A percentile compares a stretch with the other conserved stretches of the same genome.
Evolutionary conservation across 1,284 basidiomycete species (phyloP).

Genomic region (Ustilago cynodontis): DNA sequence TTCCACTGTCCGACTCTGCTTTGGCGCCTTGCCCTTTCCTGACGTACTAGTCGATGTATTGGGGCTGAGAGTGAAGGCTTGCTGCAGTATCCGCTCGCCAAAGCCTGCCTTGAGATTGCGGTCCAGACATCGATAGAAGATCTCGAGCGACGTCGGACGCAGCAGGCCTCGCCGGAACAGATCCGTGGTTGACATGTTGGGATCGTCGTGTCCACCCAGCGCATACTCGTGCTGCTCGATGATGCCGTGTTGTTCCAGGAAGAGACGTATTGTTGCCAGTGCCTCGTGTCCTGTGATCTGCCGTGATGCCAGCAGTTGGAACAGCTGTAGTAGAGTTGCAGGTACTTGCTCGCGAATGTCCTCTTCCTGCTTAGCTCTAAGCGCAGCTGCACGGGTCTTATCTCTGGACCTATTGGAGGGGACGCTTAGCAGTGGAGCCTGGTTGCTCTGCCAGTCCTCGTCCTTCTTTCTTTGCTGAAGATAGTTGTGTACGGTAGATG

Average conservation of each 20-base stretch:
- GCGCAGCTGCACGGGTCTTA: slow-evolving; percentile 26
- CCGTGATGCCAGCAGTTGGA: slow-evolving; percentile 34
- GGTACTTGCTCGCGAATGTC: slow-evolving; percentile 24
- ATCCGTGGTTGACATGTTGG: slow-evolving; percentile 27
- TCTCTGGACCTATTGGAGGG: slow-evolving; percentile 24
- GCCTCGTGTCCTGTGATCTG: slow-evolving; percentile 44
- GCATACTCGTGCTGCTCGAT: slow-evolving; percentile 47
- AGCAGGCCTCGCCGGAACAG: slow-evolving; percentile 28
- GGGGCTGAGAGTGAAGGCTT: slow-evolving; percentile 19
- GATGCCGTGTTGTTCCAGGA: slow-evolving; percentile 47
- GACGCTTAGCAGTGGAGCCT: slow-evolving; percentile 35
- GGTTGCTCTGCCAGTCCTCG: slow-evolving; percentile 37
- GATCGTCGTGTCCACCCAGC: slow-evolving; percentile 22
- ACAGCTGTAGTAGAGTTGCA: slow-evolving; percentile 31
- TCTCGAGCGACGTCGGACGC: slow-evolving; percentile 43
- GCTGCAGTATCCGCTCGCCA: slow-evolving; percentile 35
- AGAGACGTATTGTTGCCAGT: slow-evolving; percentile 32
- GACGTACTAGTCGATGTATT: not conserved
- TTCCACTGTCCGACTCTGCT: not conserved
- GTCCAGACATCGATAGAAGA: slow-evolving; percentile 59
- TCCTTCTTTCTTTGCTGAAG: slow-evolving; percentile 33
- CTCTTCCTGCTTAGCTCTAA: slow-evolving; percentile 28
- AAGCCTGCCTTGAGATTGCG: slow-evolving; percentile 59
- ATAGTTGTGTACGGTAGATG: slow-evolving; percentile 33
- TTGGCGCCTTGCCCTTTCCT: not conserved